Percentiles rank a stretch among this genome's conserved stretches.
Conservation (phyloP, 1,139 yeast species). For the Candida glucosophila region DNA sequence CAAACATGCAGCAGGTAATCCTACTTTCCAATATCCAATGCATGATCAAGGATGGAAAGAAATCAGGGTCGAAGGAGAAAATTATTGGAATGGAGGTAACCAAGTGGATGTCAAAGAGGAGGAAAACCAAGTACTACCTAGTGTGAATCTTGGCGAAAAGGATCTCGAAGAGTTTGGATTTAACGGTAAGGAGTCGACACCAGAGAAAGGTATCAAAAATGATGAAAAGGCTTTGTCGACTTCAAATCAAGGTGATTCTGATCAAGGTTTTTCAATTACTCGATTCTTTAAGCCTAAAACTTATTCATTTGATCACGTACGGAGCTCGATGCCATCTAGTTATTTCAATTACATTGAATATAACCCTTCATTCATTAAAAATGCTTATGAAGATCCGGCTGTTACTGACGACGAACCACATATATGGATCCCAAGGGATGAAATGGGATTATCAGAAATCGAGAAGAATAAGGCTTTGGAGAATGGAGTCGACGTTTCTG, state of each 20-base stretch:
- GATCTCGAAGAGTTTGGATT: constrained; percentile 5
- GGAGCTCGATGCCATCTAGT: constrained; percentile 29
- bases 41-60: constrained; percentile 59
- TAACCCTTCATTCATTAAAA: constrained; percentile 29
- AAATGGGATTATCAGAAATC: constrained; percentile 57
- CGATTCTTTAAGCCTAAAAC: constrained; percentile 34
- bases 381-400: constrained; percentile 62
- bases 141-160: constrained; percentile 4
- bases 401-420: constrained; percentile 54
- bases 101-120: constrained; percentile 13
- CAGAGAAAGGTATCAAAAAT: constrained; percentile 1
- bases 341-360: constrained; percentile 38
- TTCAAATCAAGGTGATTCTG: constrained; percentile 2
- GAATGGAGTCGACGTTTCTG: constrained; percentile 47
- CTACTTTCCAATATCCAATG: constrained; percentile 40
- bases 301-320: constrained; percentile 30
- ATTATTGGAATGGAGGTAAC: constrained; percentile 40
- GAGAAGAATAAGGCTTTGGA: constrained; percentile 53
- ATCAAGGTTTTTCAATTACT: constrained; percentile 9
- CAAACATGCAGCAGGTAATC: constrained; percentile 47
- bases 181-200: constrained; percentile 1
- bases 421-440: constrained; percentile 64
- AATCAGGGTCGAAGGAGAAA: constrained; percentile 44
- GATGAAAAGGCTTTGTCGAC: constrained; percentile 7
- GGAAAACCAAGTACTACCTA: constrained; percentile 2